Percentiles rank a stretch among this genome's conserved stretches.
These are phyloP conservation scores for Pichia manshurica DNA, from an alignment of 805 yeast species.

Conservation along the genomic window DNA sequence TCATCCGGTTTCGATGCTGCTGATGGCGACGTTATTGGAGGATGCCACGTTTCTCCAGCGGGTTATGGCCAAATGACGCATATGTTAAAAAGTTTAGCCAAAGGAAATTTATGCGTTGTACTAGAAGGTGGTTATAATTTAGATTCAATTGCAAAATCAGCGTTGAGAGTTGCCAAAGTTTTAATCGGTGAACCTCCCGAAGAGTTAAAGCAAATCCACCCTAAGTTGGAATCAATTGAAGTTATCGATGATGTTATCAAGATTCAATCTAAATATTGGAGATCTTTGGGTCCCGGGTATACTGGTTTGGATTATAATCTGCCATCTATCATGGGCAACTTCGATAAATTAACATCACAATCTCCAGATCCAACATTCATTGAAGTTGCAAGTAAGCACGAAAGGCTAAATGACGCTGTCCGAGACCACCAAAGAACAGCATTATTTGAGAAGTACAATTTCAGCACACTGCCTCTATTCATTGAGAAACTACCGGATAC, in stretches of 20 bases:
- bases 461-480: slow-evolving; percentile 63
- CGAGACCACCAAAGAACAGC: slow-evolving; percentile 63
- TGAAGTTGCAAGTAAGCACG: slow-evolving; percentile 36
- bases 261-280: slow-evolving; percentile 84
- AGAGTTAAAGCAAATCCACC: slow-evolving; percentile 55
- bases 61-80: slow-evolving; percentile 98
- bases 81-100: slow-evolving; percentile 77
- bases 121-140: slow-evolving; percentile 96
- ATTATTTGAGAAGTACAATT: slow-evolving; percentile 47
- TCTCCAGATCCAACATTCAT: slow-evolving; percentile 35
- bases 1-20: slow-evolving; percentile 99
- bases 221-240: slow-evolving; percentile 71
- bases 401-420: slow-evolving; percentile 63
- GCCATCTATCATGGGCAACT: slow-evolving; percentile 28
- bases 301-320: slow-evolving; percentile 30
- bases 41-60: slow-evolving; percentile 90
- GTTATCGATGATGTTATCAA: slow-evolving; percentile 76
- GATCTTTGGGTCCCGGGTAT: slow-evolving; percentile 67
- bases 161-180: slow-evolving; percentile 86
- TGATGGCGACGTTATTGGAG: slow-evolving; percentile 95
- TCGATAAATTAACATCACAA: slow-evolving; percentile 34
- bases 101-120: slow-evolving; percentile 82
- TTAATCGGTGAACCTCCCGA: slow-evolving; percentile 95
- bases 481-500: slow-evolving; percentile 37
- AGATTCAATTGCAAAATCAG: slow-evolving; percentile 85